phyloP scores from a whole-genome alignment of 2,329 filamentous ascomycete species.

The Fusarium sp. region DNA sequence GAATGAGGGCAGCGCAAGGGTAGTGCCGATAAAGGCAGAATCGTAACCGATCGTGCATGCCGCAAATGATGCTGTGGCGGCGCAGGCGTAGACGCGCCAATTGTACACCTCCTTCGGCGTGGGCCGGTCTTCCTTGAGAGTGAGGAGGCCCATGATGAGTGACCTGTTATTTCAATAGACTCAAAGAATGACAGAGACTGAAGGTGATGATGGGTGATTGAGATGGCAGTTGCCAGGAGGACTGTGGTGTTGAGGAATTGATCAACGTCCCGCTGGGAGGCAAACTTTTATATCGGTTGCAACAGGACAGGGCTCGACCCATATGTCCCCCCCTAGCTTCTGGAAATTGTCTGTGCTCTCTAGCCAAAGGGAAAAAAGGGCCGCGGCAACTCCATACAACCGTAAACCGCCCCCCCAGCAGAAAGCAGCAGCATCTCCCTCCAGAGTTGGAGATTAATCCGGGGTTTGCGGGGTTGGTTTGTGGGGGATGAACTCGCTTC shows the following conservation, averaged over 20 bases:
- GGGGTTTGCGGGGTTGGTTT: conserved; percentile 45
- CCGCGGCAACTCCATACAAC: conserved; percentile 17
- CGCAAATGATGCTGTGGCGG: conserved; percentile 66
- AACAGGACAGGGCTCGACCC: conserved; percentile 15
- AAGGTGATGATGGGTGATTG: background rate
- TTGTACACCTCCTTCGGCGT: conserved; percentile 70
- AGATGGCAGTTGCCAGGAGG: conserved; percentile 17
- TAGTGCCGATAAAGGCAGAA: conserved; percentile 83
- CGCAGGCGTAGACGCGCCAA: conserved; percentile 69
- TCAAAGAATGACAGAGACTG: background rate
- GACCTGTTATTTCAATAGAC: background rate
- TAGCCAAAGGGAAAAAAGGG: background rate
- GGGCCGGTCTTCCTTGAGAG: conserved; percentile 67
- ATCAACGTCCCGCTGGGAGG: conserved; percentile 23
- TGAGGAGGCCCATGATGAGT: conserved; percentile 58
- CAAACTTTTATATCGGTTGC: conserved; percentile 38
- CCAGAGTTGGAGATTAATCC: conserved; percentile 39
- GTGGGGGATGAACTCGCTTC: conserved; percentile 46
- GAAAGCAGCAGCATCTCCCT: conserved; percentile 12
- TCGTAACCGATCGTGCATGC: conserved; percentile 72
- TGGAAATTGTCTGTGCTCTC: conserved; percentile 16
- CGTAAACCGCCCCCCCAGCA: conserved; percentile 7
- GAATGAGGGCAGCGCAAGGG: conserved; percentile 78
- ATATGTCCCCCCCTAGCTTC: conserved; percentile 16
- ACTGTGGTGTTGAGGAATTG: conserved; percentile 12